Conservation (phyloP, 495 filamentous ascomycete genomes). For the Parmelia sp. region DNA sequence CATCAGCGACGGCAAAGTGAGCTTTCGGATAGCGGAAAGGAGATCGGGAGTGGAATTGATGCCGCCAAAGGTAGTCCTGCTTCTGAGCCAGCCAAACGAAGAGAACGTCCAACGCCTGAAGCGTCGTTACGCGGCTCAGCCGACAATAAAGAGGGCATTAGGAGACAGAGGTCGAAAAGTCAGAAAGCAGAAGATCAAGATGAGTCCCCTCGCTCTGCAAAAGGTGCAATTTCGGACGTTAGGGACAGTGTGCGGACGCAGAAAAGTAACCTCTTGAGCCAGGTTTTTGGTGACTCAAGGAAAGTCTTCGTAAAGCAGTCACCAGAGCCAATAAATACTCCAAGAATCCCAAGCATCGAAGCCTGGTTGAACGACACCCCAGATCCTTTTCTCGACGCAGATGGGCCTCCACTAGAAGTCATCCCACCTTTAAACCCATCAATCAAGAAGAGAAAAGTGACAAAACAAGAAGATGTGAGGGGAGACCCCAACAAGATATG, state of each 20-base stretch:
- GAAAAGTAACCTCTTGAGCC: constrained; percentile 45
- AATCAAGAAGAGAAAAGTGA: constrained; percentile 20
- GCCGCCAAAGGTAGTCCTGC: constrained; percentile 7
- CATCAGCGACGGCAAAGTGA: constrained; percentile 16
- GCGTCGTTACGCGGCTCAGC: not conserved
- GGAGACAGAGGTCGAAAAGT: constrained; percentile 1
- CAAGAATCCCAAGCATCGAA: constrained; percentile 57
- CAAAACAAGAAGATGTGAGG: constrained; percentile 12
- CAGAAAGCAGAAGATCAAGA: constrained; percentile 14
- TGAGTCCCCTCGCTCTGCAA: constrained; percentile 7
- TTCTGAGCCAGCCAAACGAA: not conserved
- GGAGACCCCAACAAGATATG: constrained; percentile 26
- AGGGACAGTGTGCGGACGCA: constrained; percentile 32
- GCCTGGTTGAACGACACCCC: constrained; percentile 67
- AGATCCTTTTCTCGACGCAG: constrained; percentile 62
- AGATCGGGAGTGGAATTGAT: not conserved
- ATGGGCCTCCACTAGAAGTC: constrained; percentile 36
- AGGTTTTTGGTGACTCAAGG: constrained; percentile 46
- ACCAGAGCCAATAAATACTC: constrained; percentile 47
- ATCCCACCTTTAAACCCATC: constrained; percentile 35
- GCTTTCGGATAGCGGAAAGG: constrained; percentile 16
- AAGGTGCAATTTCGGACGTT: constrained; percentile 8
- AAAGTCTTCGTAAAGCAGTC: constrained; percentile 52
- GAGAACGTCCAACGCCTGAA: constrained; percentile 16
- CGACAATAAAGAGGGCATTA: not conserved